Percentiles rank a stretch among this genome's conserved stretches.
Conservation (phyloP, 352 stramenopile species). For the Pythium dissotocum region DNA sequence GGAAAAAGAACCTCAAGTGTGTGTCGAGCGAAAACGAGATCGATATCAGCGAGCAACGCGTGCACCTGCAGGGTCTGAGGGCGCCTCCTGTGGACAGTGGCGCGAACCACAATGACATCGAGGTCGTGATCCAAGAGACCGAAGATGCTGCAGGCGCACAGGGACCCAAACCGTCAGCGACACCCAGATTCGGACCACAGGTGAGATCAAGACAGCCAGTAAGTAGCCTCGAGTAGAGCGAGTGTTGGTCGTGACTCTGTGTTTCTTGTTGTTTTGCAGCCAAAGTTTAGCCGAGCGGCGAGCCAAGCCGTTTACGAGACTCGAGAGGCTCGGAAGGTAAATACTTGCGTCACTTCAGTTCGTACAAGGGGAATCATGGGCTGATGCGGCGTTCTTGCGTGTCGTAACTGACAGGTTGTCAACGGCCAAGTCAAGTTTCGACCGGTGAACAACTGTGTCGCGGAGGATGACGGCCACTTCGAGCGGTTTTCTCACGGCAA, state of each 20-base stretch:
- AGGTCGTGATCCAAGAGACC: too few species aligned
- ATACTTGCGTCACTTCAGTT: neutral
- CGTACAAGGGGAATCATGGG: constrained; percentile 12
- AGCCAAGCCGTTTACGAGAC: constrained; percentile 21
- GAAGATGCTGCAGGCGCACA: too few species aligned
- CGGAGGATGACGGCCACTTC: constrained; percentile 22
- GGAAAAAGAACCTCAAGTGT: constrained; percentile 33
- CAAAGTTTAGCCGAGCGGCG: constrained; percentile 22
- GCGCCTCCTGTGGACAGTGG: too few species aligned
- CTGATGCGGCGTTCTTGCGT: too few species aligned
- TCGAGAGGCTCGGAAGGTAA: constrained; percentile 32
- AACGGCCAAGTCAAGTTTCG: constrained; percentile 52
- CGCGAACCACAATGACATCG: too few species aligned
- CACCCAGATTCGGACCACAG: too few species aligned
- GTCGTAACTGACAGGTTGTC: constrained; percentile 34
- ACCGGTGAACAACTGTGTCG: constrained; percentile 41
- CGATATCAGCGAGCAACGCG: constrained; percentile 28
- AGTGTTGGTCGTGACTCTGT: constrained; percentile 20
- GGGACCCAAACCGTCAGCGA: too few species aligned
- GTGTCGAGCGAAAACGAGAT: constrained; percentile 41
- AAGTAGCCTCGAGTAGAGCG: too few species aligned
- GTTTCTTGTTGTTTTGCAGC: constrained; percentile 26
- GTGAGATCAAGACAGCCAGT: too few species aligned
- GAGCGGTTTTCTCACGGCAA: constrained; percentile 56
- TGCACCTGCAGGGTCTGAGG: constrained; percentile 2